Evolutionary conservation across 495 filamentous ascomycete species (phyloP), one percentile per base, ranked within the genome.

Genomic region (Pyrenopolyporus hunteri): DNA sequence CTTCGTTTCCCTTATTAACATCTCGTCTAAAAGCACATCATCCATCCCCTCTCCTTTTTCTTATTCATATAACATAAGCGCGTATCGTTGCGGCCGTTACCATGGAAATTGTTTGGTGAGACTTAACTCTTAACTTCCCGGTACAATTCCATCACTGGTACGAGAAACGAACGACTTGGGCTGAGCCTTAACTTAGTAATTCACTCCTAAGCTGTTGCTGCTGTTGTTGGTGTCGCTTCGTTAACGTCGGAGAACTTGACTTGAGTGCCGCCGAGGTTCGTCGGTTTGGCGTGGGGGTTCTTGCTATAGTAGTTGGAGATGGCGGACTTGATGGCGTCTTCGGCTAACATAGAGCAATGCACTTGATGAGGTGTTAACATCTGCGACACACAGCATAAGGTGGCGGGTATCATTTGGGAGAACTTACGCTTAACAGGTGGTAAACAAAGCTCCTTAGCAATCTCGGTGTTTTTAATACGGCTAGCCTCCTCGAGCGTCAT

Each of bases 321-420:
- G 55, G 95, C 95, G n/a, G 91, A 93, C 78, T 97, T 97, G 84
- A 99, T 97, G 57, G 95, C 95, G 73, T 99, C 93, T 78, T 99
- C 95, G 20, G 95, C 95, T 56, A 99, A 87, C 90, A 99, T 97
- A 55, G 93, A 97, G 83, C 95, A 99, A 77, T 99, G 95, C 23
- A 97, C 88, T 91, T 51, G 19, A 40, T 10, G 26, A 47, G 29
- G 47, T 44, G 33, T 71, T 57, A 73, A 48, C 54, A 31, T 48
- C 54, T 2, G 22, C 14, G 16, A 37, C 33, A 26, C 6, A 31
- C 19, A 1, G 8, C 19, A 9, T 13, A 17, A n/a, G n/a, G n/a
- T 26, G 6, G 8, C 1, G 6, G n/a, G 6, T 8, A 26, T 6
- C 10, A 19, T 19, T 16, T n/a, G 44, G 19, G 8, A 23, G 16